These are phyloP conservation scores for Pleurotus eryngii DNA, from an alignment of 768 basidiomycete species.

Conservation along the genomic window DNA sequence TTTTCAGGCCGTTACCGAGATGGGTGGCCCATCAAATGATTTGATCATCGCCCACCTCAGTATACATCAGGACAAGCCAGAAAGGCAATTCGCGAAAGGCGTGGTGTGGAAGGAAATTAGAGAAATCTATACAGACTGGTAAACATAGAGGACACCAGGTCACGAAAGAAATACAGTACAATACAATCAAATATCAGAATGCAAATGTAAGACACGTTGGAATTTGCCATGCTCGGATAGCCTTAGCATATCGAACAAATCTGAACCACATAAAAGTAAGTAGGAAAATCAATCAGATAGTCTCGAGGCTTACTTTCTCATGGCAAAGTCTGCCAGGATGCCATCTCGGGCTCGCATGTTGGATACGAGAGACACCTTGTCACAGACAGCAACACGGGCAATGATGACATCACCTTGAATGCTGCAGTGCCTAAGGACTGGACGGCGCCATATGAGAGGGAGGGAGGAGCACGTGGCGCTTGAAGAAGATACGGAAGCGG, in stretches of 20 bases:
- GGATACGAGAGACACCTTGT: background rate
- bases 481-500: conserved; percentile 1
- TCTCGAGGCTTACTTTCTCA: background rate
- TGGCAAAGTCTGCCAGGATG: conserved; percentile 1
- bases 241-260: no score
- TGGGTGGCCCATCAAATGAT: conserved; percentile 4
- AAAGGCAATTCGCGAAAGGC: background rate
- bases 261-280: no score
- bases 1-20: background rate
- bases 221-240: no score
- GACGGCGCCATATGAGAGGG: background rate
- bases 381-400: background rate
- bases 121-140: no score
- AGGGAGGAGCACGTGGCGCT: background rate
- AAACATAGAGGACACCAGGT: no score
- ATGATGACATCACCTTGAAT: conserved; percentile 2
- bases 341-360: conserved; percentile 8
- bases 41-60: conserved; percentile 1
- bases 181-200: no score
- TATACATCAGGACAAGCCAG: conserved; percentile 2
- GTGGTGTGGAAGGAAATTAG: no score
- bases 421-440: no score
- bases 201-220: no score
- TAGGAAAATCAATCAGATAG: no score
- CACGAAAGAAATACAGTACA: no score